Evolutionary conservation across 2,329 filamentous ascomycete species (phyloP), one percentile per base, ranked within the genome.

Genomic region (Talaromyces rugulosus): DNA sequence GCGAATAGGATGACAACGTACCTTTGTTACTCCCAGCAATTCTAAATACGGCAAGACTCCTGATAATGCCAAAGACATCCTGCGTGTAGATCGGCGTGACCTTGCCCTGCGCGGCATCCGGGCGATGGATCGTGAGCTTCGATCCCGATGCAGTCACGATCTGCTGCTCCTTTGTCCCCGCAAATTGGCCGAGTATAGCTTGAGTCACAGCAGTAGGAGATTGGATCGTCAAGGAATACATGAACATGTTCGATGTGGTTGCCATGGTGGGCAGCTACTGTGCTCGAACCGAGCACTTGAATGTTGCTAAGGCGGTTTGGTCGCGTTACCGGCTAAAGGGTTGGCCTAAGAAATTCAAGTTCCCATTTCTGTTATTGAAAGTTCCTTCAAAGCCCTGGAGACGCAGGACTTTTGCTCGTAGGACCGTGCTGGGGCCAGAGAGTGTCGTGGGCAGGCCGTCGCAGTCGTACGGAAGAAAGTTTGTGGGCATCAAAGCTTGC

Each of bases 241-340:
- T 88, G 77, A 97, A 97, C 92, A 97, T 96, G 77, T 94, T 94
- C 68, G 93, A 97, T 65, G 94, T 97, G 75, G 93, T 96, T 82
- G 95, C 94, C 95, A 98, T 98, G 75, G 63, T 82, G 79, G 75
- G 74, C 70, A 67, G 68, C 62, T 69, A 63, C 30, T 50, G 62
- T 60, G 64, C 59, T 60, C 63, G 55, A 23, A 40, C 42, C 57
- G 62, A 40, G 59, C 51, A 59, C 50, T 62, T 6, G 50, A n/a
- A 47, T 23, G 23, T 23, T 23, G 23, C 23, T 23, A 9, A 18
- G 44, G 18, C n/a, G 18, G 14, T 53, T 53, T 47, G 34, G 56
- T 62, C 52, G 36, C 56, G 61, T 62, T 59, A 57, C 40, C 56
- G 52, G 40, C 66, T 70, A 68, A 44, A 62, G 64, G 70, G 61